Evolutionary conservation across 225 moss, liverwort and hornwort genomes (phyloP), one percentile per base, ranked within the genome.

Genomic region (Physcomitrellopsis africana): DNA sequence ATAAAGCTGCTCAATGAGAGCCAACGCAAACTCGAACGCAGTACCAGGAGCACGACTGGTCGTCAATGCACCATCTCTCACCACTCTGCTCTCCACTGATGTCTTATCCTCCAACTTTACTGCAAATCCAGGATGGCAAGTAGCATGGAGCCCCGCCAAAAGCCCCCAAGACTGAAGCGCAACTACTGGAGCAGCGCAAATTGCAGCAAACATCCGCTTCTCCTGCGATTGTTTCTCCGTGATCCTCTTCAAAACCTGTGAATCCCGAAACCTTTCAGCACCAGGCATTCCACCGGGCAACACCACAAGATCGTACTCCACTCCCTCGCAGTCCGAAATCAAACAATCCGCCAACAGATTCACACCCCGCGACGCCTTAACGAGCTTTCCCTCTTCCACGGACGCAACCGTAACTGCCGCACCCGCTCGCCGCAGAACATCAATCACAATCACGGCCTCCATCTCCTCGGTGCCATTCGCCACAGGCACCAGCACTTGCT

Each of bases 401-500:
- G 97, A 97, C 7, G 94, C 97, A 7, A 94, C 77, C 0, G 85
- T 90, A 42, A 97, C 97, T 10, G 81, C 82, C 9, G 93, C 94
- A 27, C 94, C 94, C n/a, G 97, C 94, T 74, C 97, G 88, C 13
- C 97, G 90, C 76, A 97, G 65, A 27, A 97, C 80, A 46, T 97
- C 97, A 65, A 90, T 89, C 62, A 92, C 60, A 8, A 97, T 97
- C 12, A 94, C 92, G 51, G 87, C 83, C 82, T 97, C 97, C 97
- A 97, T 97, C 82, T 97, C 97, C 86, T 97, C 97, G 12, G 81
- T 90, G 8, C 92, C 94, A 62, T 94, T 78, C 55, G 94, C 97
- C 67, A 97, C 86, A 8, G 97, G 93, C 49, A 97, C 82, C 43
- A 97, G 69, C 26, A 97, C 97, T 82, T 89, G 80, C 77, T 56